Evolutionary conservation across 352 stramenopile genomes (phyloP).

Genomic region (Pythium apleroticum): DNA sequence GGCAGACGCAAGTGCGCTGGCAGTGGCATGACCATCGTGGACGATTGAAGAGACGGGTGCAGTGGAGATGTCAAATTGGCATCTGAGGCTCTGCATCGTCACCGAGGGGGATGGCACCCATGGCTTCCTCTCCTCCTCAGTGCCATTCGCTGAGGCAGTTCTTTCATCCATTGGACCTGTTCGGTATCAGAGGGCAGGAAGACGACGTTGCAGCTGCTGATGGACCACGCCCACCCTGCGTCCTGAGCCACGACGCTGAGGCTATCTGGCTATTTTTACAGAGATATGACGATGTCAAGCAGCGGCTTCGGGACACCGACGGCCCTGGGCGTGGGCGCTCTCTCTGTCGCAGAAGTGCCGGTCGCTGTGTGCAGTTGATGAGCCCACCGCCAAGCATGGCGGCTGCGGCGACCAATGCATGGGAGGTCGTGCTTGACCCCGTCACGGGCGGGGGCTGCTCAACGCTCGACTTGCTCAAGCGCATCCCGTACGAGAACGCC

Average conservation of each 20-base stretch:
- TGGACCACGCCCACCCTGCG: neutral
- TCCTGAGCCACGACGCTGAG: neutral
- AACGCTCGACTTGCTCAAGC: conserved; percentile 64
- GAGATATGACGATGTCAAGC: neutral
- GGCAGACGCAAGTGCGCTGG: conserved; percentile 18
- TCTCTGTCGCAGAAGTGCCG: no score
- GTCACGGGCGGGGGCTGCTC: conserved; percentile 38
- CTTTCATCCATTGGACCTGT: conserved; percentile 7
- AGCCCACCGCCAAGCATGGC: neutral
- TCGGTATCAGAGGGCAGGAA: conserved; percentile 1
- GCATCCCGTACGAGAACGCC: conserved; percentile 21
- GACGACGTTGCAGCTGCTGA: conserved; percentile 5
- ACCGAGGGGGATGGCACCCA: neutral
- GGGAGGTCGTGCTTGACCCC: conserved; percentile 25
- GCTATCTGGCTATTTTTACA: neutral
- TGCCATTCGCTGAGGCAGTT: no score
- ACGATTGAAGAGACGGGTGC: neutral
- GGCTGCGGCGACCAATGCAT: neutral
- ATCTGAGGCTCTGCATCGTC: conserved; percentile 14
- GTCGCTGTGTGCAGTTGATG: neutral
- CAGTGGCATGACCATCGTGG: conserved; percentile 31
- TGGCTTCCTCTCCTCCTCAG: conserved; percentile 4
- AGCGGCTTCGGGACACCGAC: neutral
- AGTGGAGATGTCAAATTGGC: conserved; percentile 18
- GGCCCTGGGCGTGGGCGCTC: no score